Percentiles rank a stretch among this genome's conserved stretches.
Evolutionary conservation across 1,284 basidiomycete genomes (phyloP).

Genomic region (Ceratobasidium sp.): DNA sequence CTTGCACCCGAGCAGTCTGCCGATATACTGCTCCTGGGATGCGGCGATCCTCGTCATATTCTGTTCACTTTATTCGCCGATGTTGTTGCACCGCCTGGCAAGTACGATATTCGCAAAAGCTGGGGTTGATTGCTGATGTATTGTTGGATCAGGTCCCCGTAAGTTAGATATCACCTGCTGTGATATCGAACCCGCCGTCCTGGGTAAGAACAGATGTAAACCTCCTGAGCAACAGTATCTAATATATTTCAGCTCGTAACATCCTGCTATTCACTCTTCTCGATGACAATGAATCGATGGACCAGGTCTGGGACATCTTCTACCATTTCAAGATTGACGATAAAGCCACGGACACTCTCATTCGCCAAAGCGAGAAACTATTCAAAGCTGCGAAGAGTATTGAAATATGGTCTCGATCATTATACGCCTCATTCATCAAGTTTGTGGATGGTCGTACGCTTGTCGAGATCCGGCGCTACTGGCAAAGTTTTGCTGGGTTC

Average conservation of each 20-base stretch:
- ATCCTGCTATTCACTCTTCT: slow-evolving; percentile 1
- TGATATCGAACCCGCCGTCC: neutral
- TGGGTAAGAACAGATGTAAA: neutral
- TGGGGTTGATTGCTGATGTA: neutral
- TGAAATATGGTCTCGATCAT: neutral
- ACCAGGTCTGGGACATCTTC: neutral
- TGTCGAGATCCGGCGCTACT: neutral
- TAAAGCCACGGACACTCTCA: neutral
- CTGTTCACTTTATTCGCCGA: slow-evolving; percentile 67
- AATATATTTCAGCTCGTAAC: neutral
- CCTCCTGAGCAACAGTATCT: no score
- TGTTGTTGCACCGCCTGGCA: slow-evolving; percentile 53
- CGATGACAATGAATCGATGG: neutral
- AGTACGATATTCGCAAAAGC: neutral
- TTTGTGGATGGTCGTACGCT: neutral
- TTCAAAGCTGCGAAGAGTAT: neutral
- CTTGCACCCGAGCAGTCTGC: slow-evolving; percentile 65
- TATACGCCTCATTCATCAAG: neutral
- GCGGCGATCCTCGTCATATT: slow-evolving; percentile 71
- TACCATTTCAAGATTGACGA: neutral
- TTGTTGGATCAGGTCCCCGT: neutral
- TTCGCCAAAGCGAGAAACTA: neutral
- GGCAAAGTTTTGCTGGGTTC: slow-evolving; percentile 7
- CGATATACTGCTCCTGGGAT: slow-evolving; percentile 67
- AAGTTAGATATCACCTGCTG: slow-evolving; percentile 1